Evolutionary conservation across 306 rosid genomes (phyloP).

Genomic region (Prunus mira): DNA sequence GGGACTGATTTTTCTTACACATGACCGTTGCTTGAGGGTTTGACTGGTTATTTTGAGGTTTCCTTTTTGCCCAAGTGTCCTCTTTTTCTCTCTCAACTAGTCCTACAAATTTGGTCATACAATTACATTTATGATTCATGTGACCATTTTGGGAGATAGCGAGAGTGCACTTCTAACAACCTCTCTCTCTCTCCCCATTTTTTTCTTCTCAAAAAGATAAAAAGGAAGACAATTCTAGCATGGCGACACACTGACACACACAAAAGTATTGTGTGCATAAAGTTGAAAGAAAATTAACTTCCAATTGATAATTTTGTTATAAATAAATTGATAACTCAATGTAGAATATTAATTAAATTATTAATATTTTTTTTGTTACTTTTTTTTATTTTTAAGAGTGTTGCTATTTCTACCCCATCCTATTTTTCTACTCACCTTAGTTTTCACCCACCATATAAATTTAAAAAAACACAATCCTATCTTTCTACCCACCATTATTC

Average conservation of each 20-base stretch:
- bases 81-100: background rate
- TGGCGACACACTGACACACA: background rate
- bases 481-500: no score
- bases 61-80: slow-evolving; percentile 10
- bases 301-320: background rate
- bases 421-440: no score
- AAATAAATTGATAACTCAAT: background rate
- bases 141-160: background rate
- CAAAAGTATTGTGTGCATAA: background rate
- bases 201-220: background rate
- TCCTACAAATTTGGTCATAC: background rate
- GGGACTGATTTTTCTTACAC: slow-evolving; percentile 24
- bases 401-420: no score
- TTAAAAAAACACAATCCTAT: no score
- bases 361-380: background rate
- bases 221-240: background rate
- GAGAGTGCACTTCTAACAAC: background rate
- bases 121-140: background rate
- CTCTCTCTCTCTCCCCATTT: background rate
- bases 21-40: slow-evolving; percentile 26
- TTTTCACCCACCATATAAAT: no score
- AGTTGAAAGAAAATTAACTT: background rate
- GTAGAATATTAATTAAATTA: background rate
- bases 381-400: background rate
- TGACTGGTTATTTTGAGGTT: slow-evolving; percentile 36